These are phyloP conservation scores for Phytophthora sp. DNA, from an alignment of 352 stramenopile species.

Conservation along the genomic window DNA sequence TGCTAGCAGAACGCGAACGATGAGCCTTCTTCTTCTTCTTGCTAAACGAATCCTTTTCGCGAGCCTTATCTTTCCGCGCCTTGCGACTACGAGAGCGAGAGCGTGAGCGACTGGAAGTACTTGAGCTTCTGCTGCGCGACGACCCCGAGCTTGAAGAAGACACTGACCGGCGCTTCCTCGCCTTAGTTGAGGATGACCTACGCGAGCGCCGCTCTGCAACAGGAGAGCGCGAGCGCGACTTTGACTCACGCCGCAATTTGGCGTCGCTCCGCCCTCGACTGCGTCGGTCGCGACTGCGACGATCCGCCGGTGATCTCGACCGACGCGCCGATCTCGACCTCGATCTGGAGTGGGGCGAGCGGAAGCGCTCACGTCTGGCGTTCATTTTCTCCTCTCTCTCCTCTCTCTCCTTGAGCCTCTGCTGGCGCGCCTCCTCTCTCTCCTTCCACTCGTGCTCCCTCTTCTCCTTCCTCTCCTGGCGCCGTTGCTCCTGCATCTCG, in stretches of 20 bases:
- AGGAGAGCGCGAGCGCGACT: slow-evolving; percentile 14
- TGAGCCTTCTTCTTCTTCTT: slow-evolving; percentile 9
- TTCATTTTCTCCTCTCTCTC: slow-evolving; percentile 35
- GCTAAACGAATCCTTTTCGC: neutral
- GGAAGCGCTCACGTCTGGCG: slow-evolving; percentile 38
- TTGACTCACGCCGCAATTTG: slow-evolving; percentile 8
- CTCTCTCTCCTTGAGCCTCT: slow-evolving; percentile 46
- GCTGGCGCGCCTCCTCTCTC: slow-evolving; percentile 43
- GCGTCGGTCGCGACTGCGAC: slow-evolving; percentile 13
- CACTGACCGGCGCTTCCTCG: slow-evolving; percentile 31
- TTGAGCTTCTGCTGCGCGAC: slow-evolving; percentile 15
- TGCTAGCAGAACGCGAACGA: slow-evolving; percentile 1
- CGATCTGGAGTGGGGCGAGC: slow-evolving; percentile 18
- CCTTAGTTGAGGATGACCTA: slow-evolving; percentile 1
- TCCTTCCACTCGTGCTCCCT: slow-evolving; percentile 58
- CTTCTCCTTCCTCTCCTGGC: slow-evolving; percentile 50
- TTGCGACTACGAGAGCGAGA: slow-evolving; percentile 31
- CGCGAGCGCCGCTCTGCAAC: slow-evolving; percentile 10
- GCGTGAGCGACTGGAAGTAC: slow-evolving; percentile 24
- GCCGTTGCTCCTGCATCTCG: slow-evolving; percentile 70
- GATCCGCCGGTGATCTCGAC: slow-evolving; percentile 12
- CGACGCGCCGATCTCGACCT: slow-evolving; percentile 27
- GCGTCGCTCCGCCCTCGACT: slow-evolving; percentile 17
- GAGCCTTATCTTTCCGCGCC: neutral
- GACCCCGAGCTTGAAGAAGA: slow-evolving; percentile 37